Conservation (phyloP, 352 stramenopile genomes). For the Globisporangium recalcitrans region DNA sequence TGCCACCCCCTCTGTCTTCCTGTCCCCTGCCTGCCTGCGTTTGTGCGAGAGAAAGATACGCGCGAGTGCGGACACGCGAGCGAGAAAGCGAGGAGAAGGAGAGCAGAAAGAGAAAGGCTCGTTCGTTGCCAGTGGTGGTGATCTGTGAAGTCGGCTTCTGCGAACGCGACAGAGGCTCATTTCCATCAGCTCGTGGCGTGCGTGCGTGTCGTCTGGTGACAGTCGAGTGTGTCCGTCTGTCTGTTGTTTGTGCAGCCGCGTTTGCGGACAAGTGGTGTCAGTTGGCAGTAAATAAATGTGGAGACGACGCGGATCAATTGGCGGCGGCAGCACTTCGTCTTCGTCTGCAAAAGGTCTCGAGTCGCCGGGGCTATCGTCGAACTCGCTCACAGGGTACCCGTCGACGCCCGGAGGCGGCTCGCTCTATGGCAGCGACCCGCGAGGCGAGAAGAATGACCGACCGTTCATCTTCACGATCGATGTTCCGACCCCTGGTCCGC, state of each 20-base stretch:
- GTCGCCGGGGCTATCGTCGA: slow-evolving; percentile 18
- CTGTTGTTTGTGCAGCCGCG: neutral
- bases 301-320: slow-evolving; percentile 46
- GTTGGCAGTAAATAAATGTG: slow-evolving; percentile 33
- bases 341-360: slow-evolving; percentile 15
- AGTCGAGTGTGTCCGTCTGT: neutral
- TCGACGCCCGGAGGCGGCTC: slow-evolving; percentile 24
- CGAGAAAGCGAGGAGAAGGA: neutral
- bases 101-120: neutral
- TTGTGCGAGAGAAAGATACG: slow-evolving; percentile 4
- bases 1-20: neutral
- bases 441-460: slow-evolving; percentile 33
- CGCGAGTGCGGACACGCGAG: neutral
- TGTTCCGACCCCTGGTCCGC: slow-evolving; percentile 56
- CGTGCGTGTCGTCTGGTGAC: no score
- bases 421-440: slow-evolving; percentile 48
- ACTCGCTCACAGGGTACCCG: slow-evolving; percentile 35
- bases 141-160: no score
- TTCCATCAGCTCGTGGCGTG: no score
- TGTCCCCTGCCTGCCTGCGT: no score
- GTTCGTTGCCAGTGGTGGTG: no score
- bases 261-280: neutral
- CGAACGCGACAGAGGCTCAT: no score
- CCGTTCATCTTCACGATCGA: slow-evolving; percentile 71
- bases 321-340: slow-evolving; percentile 24